A percentile compares a stretch with the other conserved stretches of the same genome.
Evolutionary conservation across 495 filamentous ascomycete species (phyloP).

Genomic region (Podospora tetraspora): DNA sequence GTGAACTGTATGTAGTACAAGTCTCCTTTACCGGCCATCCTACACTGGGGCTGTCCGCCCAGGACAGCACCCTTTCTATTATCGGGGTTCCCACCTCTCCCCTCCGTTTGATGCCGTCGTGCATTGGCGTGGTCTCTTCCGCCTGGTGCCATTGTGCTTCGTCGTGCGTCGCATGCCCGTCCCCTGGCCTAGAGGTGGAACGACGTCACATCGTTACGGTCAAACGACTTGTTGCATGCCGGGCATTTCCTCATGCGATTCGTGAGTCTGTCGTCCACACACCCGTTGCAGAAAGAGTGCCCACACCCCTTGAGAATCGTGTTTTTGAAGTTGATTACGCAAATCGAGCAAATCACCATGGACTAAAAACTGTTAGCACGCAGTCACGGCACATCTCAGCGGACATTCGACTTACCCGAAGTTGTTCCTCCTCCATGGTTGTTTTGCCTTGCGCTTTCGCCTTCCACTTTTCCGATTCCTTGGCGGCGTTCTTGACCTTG

Average conservation of each 20-base stretch:
- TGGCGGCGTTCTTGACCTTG: conserved; percentile 67
- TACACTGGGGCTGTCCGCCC: neutral
- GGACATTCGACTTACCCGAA: conserved; percentile 58
- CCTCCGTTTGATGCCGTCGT: neutral
- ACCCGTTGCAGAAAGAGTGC: conserved; percentile 90
- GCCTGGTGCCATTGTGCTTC: neutral
- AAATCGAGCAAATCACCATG: conserved; percentile 85
- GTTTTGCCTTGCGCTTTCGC: conserved; percentile 72
- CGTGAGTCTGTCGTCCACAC: conserved; percentile 76
- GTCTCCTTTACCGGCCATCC: neutral
- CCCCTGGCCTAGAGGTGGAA: conserved; percentile 36
- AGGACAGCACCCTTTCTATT: neutral
- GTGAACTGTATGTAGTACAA: neutral
- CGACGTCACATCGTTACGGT: conserved; percentile 77
- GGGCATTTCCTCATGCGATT: conserved; percentile 94
- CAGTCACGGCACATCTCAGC: neutral
- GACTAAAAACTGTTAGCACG: conserved; percentile 53
- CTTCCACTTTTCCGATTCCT: conserved; percentile 75
- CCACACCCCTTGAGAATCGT: conserved; percentile 88
- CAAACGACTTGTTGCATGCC: conserved; percentile 84
- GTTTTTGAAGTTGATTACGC: conserved; percentile 86
- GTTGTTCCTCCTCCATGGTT: conserved; percentile 72
- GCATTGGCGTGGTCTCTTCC: neutral
- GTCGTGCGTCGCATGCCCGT: neutral
- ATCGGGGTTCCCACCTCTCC: neutral